Evolutionary conservation across 148 eudicot genomes (phyloP).

Genomic region (Arctostaphylos glauca): DNA sequence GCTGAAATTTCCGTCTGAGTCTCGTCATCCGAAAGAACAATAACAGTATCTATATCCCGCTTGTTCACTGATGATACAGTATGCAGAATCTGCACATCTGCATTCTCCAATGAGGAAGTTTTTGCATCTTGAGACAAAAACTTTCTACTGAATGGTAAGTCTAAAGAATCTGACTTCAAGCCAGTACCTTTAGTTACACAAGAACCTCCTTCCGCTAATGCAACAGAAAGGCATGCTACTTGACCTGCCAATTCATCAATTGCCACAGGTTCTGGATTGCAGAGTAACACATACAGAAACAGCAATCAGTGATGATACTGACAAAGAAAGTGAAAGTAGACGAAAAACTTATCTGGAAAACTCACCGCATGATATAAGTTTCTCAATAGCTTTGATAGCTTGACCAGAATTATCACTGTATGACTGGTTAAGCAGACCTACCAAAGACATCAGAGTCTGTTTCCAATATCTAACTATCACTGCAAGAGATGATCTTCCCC

Average conservation of each 20-base stretch:
- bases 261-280: slow-evolving; percentile 56
- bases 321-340: slow-evolving; percentile 5
- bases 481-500: slow-evolving; percentile 83
- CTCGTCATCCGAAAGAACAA: slow-evolving; percentile 85
- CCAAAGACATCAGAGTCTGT: slow-evolving; percentile 57
- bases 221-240: slow-evolving; percentile 60
- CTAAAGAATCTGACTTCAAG: slow-evolving; percentile 30
- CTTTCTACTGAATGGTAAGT: slow-evolving; percentile 26
- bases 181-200: slow-evolving; percentile 20
- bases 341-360: slow-evolving; percentile 13
- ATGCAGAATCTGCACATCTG: slow-evolving; percentile 38
- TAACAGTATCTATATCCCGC: slow-evolving; percentile 30
- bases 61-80: slow-evolving; percentile 21
- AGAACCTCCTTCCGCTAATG: slow-evolving; percentile 40
- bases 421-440: slow-evolving; percentile 51
- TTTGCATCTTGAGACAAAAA: slow-evolving; percentile 26
- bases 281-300: slow-evolving; percentile 19
- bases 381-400: slow-evolving; percentile 49
- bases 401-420: slow-evolving; percentile 41
- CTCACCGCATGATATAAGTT: slow-evolving; percentile 66
- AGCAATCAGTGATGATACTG: slow-evolving; percentile 11
- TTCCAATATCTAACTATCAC: slow-evolving; percentile 88
- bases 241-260: slow-evolving; percentile 61
- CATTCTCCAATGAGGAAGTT: slow-evolving; percentile 26
- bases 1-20: slow-evolving; percentile 31